A percentile compares a stretch with the other conserved stretches of the same genome.
Evolutionary conservation across 1,139 yeast species (phyloP).

Genomic region (Yamadazyma atmosphaerica): DNA sequence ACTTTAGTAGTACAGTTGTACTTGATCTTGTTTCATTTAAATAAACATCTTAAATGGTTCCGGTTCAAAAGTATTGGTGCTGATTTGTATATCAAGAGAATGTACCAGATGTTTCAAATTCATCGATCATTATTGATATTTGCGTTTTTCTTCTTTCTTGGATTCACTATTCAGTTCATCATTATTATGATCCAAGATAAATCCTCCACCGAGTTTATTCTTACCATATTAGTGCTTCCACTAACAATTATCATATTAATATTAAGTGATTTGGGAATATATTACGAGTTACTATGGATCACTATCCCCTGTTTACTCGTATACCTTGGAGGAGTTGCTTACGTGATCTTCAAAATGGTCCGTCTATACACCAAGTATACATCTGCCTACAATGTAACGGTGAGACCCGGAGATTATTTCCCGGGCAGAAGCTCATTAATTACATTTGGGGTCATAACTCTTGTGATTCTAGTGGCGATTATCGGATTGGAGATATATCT

Average conservation of each 20-base stretch:
- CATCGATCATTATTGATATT: constrained; percentile 45
- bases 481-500: constrained; percentile 37
- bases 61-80: constrained; percentile 54
- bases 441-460: constrained; percentile 48
- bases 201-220: constrained; percentile 46
- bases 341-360: constrained; percentile 51
- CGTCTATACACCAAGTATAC: constrained; percentile 48
- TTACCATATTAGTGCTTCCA: constrained; percentile 52
- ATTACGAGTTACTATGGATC: constrained; percentile 35
- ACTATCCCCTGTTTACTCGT: constrained; percentile 29
- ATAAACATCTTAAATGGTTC: constrained; percentile 49
- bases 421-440: constrained; percentile 51
- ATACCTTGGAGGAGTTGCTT: constrained; percentile 47
- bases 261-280: constrained; percentile 38
- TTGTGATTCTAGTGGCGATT: constrained; percentile 39
- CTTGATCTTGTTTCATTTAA: constrained; percentile 36
- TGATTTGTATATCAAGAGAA: constrained; percentile 38
- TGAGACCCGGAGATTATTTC: constrained; percentile 36
- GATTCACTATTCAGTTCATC: constrained; percentile 54
- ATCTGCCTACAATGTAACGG: constrained; percentile 22
- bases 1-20: constrained; percentile 34
- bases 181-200: constrained; percentile 46
- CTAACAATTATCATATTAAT: constrained; percentile 41
- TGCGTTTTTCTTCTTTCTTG: constrained; percentile 52
- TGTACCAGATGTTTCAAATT: constrained; percentile 43